Conservation (phyloP, 768 basidiomycete species). For the Imleria badia region DNA sequence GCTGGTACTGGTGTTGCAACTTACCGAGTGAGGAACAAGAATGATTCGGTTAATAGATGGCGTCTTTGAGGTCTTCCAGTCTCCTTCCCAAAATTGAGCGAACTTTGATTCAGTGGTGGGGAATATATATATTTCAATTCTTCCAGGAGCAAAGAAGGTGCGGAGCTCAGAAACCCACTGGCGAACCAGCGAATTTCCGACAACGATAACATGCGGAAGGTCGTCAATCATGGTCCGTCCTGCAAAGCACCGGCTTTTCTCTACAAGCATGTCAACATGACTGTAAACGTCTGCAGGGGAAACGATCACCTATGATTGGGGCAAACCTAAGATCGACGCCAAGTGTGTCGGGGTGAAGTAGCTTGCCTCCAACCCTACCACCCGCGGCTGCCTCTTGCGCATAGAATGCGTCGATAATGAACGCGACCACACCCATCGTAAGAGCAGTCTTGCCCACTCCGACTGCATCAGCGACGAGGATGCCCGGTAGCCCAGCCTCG, state of each 20-base stretch:
- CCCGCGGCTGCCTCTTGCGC: neutral
- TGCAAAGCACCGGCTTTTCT: neutral
- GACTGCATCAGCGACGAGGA: conserved; percentile 2
- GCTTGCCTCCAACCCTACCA: neutral
- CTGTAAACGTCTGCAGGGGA: neutral
- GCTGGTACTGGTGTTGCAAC: neutral
- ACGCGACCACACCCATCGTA: conserved; percentile 1
- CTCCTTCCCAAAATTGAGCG: conserved; percentile 3
- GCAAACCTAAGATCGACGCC: neutral
- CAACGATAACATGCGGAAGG: conserved; percentile 3
- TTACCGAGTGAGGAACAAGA: conserved; percentile 4
- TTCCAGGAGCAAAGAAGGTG: conserved; percentile 3
- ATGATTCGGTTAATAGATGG: conserved; percentile 3
- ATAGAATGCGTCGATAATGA: conserved; percentile 6
- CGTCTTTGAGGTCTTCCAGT: conserved; percentile 3
- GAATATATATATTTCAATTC: conserved; percentile 5
- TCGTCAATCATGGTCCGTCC: neutral
- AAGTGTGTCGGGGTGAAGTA: neutral
- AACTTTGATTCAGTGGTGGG: conserved; percentile 3
- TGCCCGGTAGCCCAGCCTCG: neutral
- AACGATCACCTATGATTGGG: neutral
- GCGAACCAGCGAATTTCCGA: conserved; percentile 2
- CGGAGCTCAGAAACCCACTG: conserved; percentile 1
- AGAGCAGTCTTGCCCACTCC: conserved; percentile 11
- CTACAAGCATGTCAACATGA: neutral